Base-by-base conservation (phyloP, 139 green algal genomes). In the Micractinium sp. region DNA sequence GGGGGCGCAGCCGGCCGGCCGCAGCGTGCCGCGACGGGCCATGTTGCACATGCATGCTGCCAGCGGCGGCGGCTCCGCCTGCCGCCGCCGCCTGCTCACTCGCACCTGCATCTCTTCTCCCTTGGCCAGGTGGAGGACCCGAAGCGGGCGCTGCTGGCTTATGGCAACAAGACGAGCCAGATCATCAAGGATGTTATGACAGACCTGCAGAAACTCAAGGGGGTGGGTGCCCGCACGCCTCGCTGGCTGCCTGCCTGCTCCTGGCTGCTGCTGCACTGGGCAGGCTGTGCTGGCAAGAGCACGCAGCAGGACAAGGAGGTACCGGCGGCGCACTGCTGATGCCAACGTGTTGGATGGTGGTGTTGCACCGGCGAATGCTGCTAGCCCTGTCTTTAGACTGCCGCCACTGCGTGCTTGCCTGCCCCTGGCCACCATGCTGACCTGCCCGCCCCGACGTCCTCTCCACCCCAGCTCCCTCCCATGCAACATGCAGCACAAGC, bases 161-260 rank as follows among this genome's bases (percentile, higher is more conserved):
- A 93, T 74, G 96, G 95, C 33, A 93, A 94, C 81, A 95, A 95
- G 69, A 94, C 90, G 33, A 98, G 94, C 87, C 93, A 97, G 69
- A 73, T 95, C 0, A 73, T 97, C 2, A 97, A 98, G 75, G 93
- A 94, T 27, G 88, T 93, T 36, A 81, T 95, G 12, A 91, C 93
- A 29, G 96, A 98, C 91, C 63, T 98, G 1, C 91, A 96, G 82
- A 97, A 97, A 86, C 89, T 98, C 13, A 98, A 98, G 86, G 80
- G 85, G 90, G 96, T 98, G 63, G 22, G 63, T 27, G 63, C 38
- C 7, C 36, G 12, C 71, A 36, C 7, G 67, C 19, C 76, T 56
- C 19, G 9, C 36, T 35, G 25, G 1, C 74, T 53, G 35, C 74
- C 20, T 15, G 63, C 63, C 20, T 25, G 63, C 63, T n/a, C 63